Evolutionary conservation across 2,329 filamentous ascomycete species (phyloP), one percentile per base, ranked within the genome.

Genomic region (Cladosporium sp.): DNA sequence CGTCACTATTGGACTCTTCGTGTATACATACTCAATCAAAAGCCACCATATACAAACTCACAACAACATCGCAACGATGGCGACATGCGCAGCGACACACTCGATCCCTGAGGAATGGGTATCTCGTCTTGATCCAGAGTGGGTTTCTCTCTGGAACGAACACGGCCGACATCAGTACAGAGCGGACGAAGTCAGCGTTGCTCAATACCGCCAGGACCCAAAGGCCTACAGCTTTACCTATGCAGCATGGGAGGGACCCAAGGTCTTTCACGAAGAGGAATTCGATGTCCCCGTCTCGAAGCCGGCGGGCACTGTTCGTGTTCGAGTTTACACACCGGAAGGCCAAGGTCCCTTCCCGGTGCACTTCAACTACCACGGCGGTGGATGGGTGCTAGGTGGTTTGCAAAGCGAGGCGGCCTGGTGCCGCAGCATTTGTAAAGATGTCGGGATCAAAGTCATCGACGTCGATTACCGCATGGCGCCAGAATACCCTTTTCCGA

Each of bases 401-500:
- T 66, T 80, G 11, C 77, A 77, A 5, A 76, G 76, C 8, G 80
- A 81, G 58, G 78, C 79, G 65, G 52, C 73, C 14, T 76, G 77
- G 28, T 80, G 78, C 59, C 71, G 79, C 8, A 73, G 74, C 67
- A 78, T 80, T 61, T 71, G 73, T 0, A 63, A 71, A 18, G 72
- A 77, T 8, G 59, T 77, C 21, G 70, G 74, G 0, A 71, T 78
- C 12, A 75, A 84, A 0, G 80, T 82, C 18, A 73, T 84, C 4
- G 80, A 80, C 59, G 76, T 83, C 12, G 80, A 82, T 12, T 84
- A 85, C 67, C 77, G 82, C 2, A 78, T 82, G 47, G 82, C 82
- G 18, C 83, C 83, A 0, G 82, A 83, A 62, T 74, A 84, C 68
- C 72, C 74, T 24, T 84, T 84, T 66, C 83, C 83, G 0, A 74